Evolutionary conservation across 257 asterid genomes (phyloP), one percentile per base, ranked within the genome.

Genomic region (Orobanche coerulescens): DNA sequence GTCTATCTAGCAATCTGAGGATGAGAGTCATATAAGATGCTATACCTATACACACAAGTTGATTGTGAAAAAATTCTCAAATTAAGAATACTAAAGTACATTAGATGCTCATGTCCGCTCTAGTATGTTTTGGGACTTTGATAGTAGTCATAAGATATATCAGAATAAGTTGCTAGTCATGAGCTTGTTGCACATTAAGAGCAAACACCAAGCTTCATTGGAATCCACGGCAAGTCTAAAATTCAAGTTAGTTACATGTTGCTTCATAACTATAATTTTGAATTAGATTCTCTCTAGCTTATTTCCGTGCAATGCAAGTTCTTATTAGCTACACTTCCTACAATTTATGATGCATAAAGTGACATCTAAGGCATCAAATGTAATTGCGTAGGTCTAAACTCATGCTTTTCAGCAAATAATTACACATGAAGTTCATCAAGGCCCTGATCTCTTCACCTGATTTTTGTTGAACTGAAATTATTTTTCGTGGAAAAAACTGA

Each of bases 361-460:
- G 36, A 30, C 64, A 48, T 28, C 15, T 23, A 44, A 65, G 18
- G 13, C 28, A 36, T 9, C 37, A 11, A 13, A 57, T 12, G 58
- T 22, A 16, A 54, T 65, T 19, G 9, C 19, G 3, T 14, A 52
- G 18, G 52, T 51, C 40, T 36, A 26, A 48, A 58, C 31, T 58
- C 61, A 36, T 61, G 13, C 23, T 50, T 66, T 20, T 51, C 54
- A 58, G 53, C 23, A 58, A 71, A 53, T 37, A 57, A 18, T 40
- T 63, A 10, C 46, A 46, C 30, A 34, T 37, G 39, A 54, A 43
- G 39, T n/a, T 53, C 44, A 28, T 18, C 57, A 22, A 52, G 40
- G 9, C 13, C 37, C 7, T 57, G 20, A 20, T 19, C 2, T 61
- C 47, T 23, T 43, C 28, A 15, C 46, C n/a, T n/a, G n/a, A n/a